Conservation (phyloP, 2,329 filamentous ascomycete genomes). For the Trichoderma sp. region DNA sequence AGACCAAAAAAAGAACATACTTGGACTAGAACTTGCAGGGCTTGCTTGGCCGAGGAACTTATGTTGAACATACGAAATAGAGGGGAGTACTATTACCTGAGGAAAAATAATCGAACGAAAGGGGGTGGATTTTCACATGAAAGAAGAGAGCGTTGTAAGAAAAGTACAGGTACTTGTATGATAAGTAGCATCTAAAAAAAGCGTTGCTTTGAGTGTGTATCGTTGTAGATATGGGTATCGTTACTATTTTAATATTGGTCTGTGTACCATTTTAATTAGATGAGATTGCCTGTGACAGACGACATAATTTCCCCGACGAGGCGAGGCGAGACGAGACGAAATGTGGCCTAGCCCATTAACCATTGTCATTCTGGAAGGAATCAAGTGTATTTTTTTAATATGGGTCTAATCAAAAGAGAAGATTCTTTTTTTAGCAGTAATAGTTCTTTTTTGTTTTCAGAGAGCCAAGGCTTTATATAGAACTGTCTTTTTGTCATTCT, state of each 20-base stretch:
- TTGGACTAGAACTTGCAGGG: conserved; percentile 4
- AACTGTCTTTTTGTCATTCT: not conserved
- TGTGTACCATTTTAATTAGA: not conserved
- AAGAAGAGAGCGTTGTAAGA: not conserved
- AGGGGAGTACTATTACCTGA: not conserved
- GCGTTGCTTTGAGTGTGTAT: not conserved
- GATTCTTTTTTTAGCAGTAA: not conserved
- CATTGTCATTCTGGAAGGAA: not conserved
- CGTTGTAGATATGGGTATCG: not conserved
- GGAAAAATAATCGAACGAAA: not conserved
- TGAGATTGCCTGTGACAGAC: not conserved
- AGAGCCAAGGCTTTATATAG: not conserved
- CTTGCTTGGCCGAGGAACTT: conserved; percentile 2
- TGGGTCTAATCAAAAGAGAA: not conserved
- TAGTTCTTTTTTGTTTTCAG: too few relatives aligned
- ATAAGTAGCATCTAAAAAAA: conserved; percentile 13
- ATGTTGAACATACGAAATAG: not conserved
- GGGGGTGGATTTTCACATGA: not conserved
- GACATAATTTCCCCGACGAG: conserved; percentile 3
- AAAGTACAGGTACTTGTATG: conserved; percentile 10
- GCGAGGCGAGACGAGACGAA: not conserved
- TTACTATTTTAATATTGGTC: not conserved
- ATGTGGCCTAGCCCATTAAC: not conserved
- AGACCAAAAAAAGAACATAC: not conserved
- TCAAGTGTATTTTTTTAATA: not conserved